Base-by-base conservation (phyloP, 495 filamentous ascomycete species). In the Penicillium odoratum region DNA sequence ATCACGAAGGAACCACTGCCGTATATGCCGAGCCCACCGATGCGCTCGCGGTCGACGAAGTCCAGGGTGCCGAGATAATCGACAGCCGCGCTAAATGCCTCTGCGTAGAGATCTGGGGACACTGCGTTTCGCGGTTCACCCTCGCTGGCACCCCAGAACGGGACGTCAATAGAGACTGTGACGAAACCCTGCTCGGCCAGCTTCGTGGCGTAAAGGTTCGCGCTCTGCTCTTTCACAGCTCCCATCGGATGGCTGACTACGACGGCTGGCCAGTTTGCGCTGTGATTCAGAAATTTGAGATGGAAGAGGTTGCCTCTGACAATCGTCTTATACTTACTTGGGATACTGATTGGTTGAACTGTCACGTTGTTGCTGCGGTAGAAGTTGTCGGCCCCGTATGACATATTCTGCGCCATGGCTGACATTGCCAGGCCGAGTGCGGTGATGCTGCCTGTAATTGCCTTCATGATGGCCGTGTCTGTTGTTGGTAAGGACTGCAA, bases 21-120 rank as follows among this genome's bases (percentile, higher is more conserved):
- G 61, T 74, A 79, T 57, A 78, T 75, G 16, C 74, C 73, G 10
- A 79, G 60, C 2, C 48, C 75, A 1, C 74, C 75, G 43, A 79
- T 76, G 3, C 69, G 63, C 34, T 70, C 61, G 26, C 62, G 53
- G 30, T 78, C 67, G 7, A 78, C 73, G n/a, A 66, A 51, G 30
- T 63, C 57, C 26, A 65, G 67, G 0, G 57, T 55, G 34, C 64
- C 63, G 29, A 78, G 69, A 58, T 71, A 77, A 45, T 67, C 62
- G n/a, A 78, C 73, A 7, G 74, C 77, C 1, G 60, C 62, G 49
- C 69, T 71, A 53, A 72, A 65, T 18, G 72, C 76, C 58, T 78
- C 72, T 28, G 66, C 69, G 25, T 74, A 67, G 31, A 73, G 66
- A 11, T 68, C 59, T 2, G 76, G 70, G 21, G 66, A 67, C 16